Conservation (phyloP, 139 green algal species). For the Chlamydomonas sphaeroides region DNA sequence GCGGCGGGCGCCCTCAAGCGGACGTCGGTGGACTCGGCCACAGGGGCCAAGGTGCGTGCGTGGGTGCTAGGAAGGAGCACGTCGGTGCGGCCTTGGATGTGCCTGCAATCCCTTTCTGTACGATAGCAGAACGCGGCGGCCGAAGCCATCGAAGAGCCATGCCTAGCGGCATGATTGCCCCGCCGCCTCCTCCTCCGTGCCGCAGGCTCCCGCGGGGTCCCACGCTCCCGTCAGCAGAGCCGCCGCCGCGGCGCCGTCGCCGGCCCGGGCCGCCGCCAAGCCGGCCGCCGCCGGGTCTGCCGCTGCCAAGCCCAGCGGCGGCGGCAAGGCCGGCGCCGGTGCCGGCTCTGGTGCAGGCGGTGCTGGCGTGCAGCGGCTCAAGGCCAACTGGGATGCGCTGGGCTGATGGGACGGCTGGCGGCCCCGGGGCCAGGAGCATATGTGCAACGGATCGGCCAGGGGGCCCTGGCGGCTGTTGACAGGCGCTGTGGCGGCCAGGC, state of each 20-base stretch:
- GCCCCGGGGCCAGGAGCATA: no score
- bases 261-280: neutral
- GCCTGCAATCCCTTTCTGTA: no score
- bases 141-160: no score
- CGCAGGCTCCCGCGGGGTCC: no score
- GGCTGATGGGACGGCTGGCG: neutral
- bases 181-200: no score
- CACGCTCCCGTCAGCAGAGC: no score
- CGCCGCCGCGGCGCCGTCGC: neutral
- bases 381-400: constrained; percentile 33
- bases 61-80: no score
- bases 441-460: no score
- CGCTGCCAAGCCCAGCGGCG: neutral
- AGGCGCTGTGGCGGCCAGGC: neutral
- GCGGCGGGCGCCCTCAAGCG: neutral
- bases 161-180: no score
- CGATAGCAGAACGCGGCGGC: no score
- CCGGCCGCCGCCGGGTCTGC: neutral
- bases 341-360: neutral
- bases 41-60: neutral
- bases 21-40: neutral
- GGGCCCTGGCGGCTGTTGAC: no score
- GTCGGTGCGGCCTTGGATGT: no score
- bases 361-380: neutral
- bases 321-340: neutral